Evolutionary conservation across 495 filamentous ascomycete species (phyloP), one percentile per base, ranked within the genome.

Genomic region (Tuber melanosporum): DNA sequence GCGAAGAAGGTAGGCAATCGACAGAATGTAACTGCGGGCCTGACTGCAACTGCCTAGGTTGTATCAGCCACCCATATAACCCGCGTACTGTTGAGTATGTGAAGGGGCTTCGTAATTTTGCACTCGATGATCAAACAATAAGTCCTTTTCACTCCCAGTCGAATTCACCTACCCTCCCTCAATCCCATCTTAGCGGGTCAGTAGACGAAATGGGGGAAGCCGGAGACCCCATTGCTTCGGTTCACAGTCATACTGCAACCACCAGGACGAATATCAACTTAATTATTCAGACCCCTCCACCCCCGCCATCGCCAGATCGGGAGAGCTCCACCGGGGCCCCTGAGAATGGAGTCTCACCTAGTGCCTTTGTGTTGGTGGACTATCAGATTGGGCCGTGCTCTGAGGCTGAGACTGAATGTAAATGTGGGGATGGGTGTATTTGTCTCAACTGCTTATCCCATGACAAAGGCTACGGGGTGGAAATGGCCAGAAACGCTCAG

Each of bases 371-470:
- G 49, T 81, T 82, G 32, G 72, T 75, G 17, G 80, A 82, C 47
- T 82, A 82, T 62, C 78, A 79, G 14, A 79, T 80, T 17, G 77
- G 80, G 46, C 71, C 70, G 74, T 82, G 81, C 72, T 71, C 77
- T 9, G 77, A 82, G 62, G 81, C 70, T 14, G 74, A 73, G 20
- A 22, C 80, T 4, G 81, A 75, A 32, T 82, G 81, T 19, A 82
- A 77, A 73, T 82, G 81, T 32, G 81, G 81, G 47, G 80, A 82
- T 52, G 80, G 80, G 36, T 82, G 81, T 41, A 75, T 81, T 12
- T 82, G 81, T 49, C 72, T 82, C 73, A 75, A 77, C 14, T 82
- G 81, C 72, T 43, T 82, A 17, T 82, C 81, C 20, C 81, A 82
- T 52, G 81, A 80, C 66, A 81, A 80, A 36, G 75, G 76, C 44